These are phyloP conservation scores for Malania oleifera DNA, from an alignment of 164 flowering plant genomes.

Conservation along the genomic window DNA sequence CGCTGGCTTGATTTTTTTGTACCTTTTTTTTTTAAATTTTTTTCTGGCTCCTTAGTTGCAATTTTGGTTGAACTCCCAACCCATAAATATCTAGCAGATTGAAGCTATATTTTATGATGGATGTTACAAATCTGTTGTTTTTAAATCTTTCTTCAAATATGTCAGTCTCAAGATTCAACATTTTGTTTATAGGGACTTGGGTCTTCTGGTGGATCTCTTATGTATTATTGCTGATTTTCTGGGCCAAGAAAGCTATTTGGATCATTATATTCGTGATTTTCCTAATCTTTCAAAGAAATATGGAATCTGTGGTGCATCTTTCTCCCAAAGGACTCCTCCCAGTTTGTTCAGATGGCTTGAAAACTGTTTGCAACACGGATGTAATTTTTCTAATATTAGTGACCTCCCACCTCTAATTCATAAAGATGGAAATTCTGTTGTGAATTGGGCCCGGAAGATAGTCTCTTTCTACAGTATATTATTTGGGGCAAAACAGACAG, in stretches of 20 bases:
- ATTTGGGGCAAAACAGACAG: conserved; percentile 57
- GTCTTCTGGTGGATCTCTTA: conserved; percentile 61
- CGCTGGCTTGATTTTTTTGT: too few species aligned
- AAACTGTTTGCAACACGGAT: conserved; percentile 66
- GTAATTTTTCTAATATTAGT: conserved; percentile 29
- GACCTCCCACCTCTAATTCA: conserved; percentile 74
- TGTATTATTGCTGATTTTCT: conserved; percentile 53
- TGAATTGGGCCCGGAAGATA: conserved; percentile 71
- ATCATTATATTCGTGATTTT: conserved; percentile 91
- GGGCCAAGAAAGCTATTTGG: conserved; percentile 65
- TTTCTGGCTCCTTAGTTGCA: neutral
- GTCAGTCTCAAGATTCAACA: neutral
- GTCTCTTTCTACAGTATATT: conserved; percentile 81
- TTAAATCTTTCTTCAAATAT: too few species aligned
- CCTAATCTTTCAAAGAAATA: conserved; percentile 44
- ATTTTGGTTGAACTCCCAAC: neutral
- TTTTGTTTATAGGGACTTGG: conserved; percentile 61
- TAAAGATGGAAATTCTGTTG: conserved; percentile 58
- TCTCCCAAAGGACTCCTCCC: conserved; percentile 53
- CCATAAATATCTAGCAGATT: neutral
- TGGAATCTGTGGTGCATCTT: conserved; percentile 14
- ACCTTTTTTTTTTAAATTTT: neutral
- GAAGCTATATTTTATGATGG: neutral
- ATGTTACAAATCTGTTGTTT: neutral
- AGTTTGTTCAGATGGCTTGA: conserved; percentile 89